Evolutionary conservation across 129 eudicot species (phyloP), one percentile per base, ranked within the genome.

Genomic region (Solidago caesia): DNA sequence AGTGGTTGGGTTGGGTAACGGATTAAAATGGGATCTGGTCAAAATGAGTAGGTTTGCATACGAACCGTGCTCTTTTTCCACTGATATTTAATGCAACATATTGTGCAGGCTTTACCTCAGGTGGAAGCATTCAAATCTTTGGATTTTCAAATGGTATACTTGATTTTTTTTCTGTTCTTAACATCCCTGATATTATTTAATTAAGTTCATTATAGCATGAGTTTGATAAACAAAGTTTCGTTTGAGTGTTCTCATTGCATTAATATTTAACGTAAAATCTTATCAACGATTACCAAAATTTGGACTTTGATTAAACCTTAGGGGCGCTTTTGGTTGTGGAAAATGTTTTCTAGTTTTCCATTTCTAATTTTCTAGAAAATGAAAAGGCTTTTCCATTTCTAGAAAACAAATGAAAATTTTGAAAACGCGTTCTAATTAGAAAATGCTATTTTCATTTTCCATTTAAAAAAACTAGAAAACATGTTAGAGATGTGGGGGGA

Each of bases 101-200:
- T 74, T 78, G 26, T 68, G 67, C 96, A 94, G 99, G 86, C 79
- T 68, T 86, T 94, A 67, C 88, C 93, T 27, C 86, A 74, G 73
- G 85, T 91, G 75, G 87, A 85, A 41, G 86, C 97, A 58, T 87
- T 72, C 64, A 65, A 73, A 76, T 82, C 99, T 44, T 64, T 82
- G 68, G 87, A 85, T 26, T 82, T 94, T 65, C 92, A 94, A 74
- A 80, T 94, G 93, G 99, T 91, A 86, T 64, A 47, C 68, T 11
- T 27, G 27, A 39, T 62, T 44, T 39, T 27, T 53, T 70, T 11
- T 13, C 39, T 33, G 39, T 33, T 33, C 39, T 33, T 33, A 33
- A 10, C 27, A 51, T 14, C 47, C 10, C 59, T 14, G 5, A 49
- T 8, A 27, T 69, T 53, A 13, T 53, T 25, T 53, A 25, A 25